Percentiles rank a stretch among this genome's conserved stretches.
Evolutionary conservation across 805 yeast species (phyloP).

Genomic region (Metahyphopichia silvanorum): DNA sequence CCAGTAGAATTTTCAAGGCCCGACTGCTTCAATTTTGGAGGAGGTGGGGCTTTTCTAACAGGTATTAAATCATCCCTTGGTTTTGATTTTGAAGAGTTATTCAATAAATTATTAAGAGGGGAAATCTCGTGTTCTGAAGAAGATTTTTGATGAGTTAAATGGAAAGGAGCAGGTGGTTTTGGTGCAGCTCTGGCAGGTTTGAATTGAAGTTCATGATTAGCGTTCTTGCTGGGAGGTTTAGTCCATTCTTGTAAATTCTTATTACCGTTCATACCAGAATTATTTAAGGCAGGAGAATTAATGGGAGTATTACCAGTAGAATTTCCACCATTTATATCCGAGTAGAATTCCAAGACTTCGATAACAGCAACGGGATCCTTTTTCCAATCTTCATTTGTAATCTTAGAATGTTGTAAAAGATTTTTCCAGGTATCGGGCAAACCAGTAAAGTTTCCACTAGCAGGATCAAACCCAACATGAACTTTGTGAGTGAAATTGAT

Average conservation of each 20-base stretch:
- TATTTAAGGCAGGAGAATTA: conserved; percentile 18
- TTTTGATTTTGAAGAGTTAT: conserved; percentile 15
- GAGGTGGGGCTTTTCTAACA: conserved; percentile 55
- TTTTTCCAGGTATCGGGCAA: conserved; percentile 58
- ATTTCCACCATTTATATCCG: conserved; percentile 43
- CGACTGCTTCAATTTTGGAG: conserved; percentile 28
- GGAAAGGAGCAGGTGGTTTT: conserved; percentile 43
- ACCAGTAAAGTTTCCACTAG: conserved; percentile 56
- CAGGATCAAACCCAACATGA: conserved; percentile 83
- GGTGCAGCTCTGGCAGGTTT: conserved; percentile 42
- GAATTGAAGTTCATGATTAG: conserved; percentile 14
- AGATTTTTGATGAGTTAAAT: conserved; percentile 19
- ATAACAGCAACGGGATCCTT: conserved; percentile 64
- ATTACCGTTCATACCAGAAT: conserved; percentile 10
- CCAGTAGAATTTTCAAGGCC: conserved; percentile 15
- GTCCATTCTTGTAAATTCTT: conserved; percentile 44
- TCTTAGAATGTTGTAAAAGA: conserved; percentile 54
- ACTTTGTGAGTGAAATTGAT: conserved; percentile 93
- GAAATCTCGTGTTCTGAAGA: conserved; percentile 17
- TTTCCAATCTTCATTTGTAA: conserved; percentile 60
- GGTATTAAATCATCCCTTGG: conserved; percentile 38
- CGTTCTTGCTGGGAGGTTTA: conserved; percentile 8
- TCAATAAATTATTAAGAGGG: conserved; percentile 33
- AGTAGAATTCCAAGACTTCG: conserved; percentile 56
- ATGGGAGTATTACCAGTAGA: conserved; percentile 26